These are phyloP conservation scores for Barnettozyma sp. DNA, from an alignment of 805 yeast genomes.

Conservation along the genomic window DNA sequence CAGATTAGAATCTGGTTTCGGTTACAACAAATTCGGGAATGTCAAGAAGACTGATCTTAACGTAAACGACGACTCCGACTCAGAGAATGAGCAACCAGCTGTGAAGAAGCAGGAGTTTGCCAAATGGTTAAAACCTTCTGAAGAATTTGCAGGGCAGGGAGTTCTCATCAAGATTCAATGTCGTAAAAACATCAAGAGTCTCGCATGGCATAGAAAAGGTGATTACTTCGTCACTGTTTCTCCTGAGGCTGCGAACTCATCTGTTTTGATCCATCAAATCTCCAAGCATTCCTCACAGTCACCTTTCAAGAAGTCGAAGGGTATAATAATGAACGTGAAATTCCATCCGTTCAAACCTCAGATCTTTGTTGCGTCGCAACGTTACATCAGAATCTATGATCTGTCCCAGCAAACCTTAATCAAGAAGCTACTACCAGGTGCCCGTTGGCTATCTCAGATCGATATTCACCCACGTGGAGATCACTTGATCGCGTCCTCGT, in stretches of 20 bases:
- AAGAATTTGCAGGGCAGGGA: conserved; percentile 54
- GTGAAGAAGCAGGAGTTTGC: conserved; percentile 50
- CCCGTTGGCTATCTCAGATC: conserved; percentile 85
- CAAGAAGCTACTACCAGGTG: conserved; percentile 89
- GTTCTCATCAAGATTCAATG: conserved; percentile 67
- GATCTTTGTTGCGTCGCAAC: conserved; percentile 87
- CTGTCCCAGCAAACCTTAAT: conserved; percentile 76
- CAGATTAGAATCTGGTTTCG: conserved; percentile 86
- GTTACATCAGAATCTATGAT: conserved; percentile 87
- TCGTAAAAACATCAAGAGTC: conserved; percentile 61
- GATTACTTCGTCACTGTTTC: conserved; percentile 95
- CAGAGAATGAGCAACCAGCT: conserved; percentile 30
- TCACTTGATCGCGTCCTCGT: conserved; percentile 85
- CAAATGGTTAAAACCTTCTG: conserved; percentile 78
- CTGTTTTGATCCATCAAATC: conserved; percentile 90
- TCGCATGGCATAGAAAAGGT: conserved; percentile 96
- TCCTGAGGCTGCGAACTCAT: conserved; percentile 83
- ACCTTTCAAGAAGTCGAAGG: conserved; percentile 89
- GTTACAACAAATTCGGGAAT: conserved; percentile 61
- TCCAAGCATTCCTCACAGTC: conserved; percentile 93
- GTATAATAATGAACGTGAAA: conserved; percentile 90
- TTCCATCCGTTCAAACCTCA: conserved; percentile 97
- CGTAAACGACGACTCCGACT: conserved; percentile 35
- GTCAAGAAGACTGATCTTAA: conserved; percentile 37
- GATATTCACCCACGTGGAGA: conserved; percentile 97